Base-by-base conservation (phyloP, 345 rosid genomes). In the Gossypium arboreum region DNA sequence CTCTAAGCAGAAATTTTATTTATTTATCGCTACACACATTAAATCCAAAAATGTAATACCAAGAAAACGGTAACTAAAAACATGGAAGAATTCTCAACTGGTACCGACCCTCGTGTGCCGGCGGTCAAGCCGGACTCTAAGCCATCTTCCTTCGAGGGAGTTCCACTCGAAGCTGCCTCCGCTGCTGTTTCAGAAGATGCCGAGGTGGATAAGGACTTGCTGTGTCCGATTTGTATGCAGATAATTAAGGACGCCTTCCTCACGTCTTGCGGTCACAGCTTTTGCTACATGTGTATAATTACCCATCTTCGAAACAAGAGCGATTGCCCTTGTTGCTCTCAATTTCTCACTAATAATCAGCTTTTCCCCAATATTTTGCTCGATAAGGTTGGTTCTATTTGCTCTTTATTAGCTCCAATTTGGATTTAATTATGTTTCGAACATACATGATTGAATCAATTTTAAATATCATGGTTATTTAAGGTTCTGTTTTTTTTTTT, bases 221-320 rank as follows among this genome's bases (percentile, higher is more conserved):
- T 89, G 12, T 93, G 99, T 77, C 98, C 99, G 81, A 95, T 95
- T 73, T 95, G 99, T 78, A 95, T 95, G 98, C 97, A 93, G 88
- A 82, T 95, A 39, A 91, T 95, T 9, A 91, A 91, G 73, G 98
- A 93, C 77, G 97, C 99, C 45, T 95, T 95, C 79, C 90, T 95
- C n/a, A 95, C 99, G 7, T 87, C 87, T 7, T 95, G 99, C 73
- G 98, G 99, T 5, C 99, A 95, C 69, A 95, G 99, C 78, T 95
- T 95, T 86, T 95, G 99, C 82, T 90, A 90, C 84, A 90, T 90
- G 98, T 95, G 99, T 68, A 87, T 95, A 76, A 91, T 85, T 79
- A 95, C 99, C 29, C 98, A 95, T 76, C 94, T 95, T 51, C 84
- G 89, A 57, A 88, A 91, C 86, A 95, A 95, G 89, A 95, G 79